phyloP scores from a whole-genome alignment of 345 rosid species.

The Euclidium syriacum region DNA sequence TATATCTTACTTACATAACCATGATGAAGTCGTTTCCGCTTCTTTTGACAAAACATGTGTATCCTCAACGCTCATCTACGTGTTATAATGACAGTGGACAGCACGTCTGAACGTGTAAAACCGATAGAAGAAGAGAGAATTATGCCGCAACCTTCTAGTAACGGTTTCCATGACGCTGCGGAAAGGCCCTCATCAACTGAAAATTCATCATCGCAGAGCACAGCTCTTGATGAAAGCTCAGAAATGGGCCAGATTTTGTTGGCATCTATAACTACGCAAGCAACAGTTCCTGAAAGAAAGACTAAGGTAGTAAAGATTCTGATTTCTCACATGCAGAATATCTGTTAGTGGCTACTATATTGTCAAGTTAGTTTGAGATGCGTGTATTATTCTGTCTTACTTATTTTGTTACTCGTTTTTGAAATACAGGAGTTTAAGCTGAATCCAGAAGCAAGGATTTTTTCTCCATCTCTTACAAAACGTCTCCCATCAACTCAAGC shows the following conservation, averaged over 20 bases:
- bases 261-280: constrained; percentile 40
- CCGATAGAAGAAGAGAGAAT: constrained; percentile 32
- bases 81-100: constrained; percentile 27
- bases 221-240: constrained; percentile 33
- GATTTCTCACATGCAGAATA: neutral
- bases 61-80: neutral
- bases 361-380: neutral
- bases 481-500: constrained; percentile 40
- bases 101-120: constrained; percentile 32
- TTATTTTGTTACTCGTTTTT: constrained; percentile 5
- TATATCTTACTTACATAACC: neutral
- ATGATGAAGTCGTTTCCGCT: neutral
- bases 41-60: neutral
- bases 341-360: neutral
- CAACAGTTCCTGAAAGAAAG: constrained; percentile 32
- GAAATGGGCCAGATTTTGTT: constrained; percentile 27
- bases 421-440: constrained; percentile 72
- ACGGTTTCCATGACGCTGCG: constrained; percentile 26
- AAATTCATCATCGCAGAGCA: constrained; percentile 13
- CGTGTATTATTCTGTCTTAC: neutral
- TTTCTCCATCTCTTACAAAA: constrained; percentile 60
- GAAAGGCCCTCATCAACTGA: constrained; percentile 13
- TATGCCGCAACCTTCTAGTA: constrained; percentile 17
- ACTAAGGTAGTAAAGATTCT: constrained; percentile 42
- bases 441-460: constrained; percentile 74